Evolutionary conservation across 331 rosid species (phyloP), one percentile per base, ranked within the genome.

Genomic region (Arachis monticola): DNA sequence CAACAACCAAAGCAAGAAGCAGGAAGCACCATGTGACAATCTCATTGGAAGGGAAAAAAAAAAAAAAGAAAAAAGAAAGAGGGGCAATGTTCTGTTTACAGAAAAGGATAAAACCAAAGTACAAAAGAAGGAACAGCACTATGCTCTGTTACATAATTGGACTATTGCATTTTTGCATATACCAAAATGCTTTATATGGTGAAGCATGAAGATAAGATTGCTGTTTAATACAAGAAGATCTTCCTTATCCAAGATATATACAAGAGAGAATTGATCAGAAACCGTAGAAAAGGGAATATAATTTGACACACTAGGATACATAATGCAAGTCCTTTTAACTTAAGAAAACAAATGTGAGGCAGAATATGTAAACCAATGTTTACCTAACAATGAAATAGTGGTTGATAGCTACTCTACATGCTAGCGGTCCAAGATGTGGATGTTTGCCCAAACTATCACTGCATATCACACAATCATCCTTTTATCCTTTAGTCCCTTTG

Each of bases 381-480:
- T 76, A 61, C 77, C 64, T 73, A 70, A 73, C 80, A 73, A 62
- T 70, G 60, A 64, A 48, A 57, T 61, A 68, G 46, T 53, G 13
- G 65, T 55, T 56, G 74, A 68, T 60, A 67, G 80, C 17, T 73
- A 60, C 75, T 74, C 30, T 32, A 41, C 46, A 14, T 42, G 44
- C 62, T 71, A 46, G 79, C 67, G 67, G 83, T 69, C 81, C 81
- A 70, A 22, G 17, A 70, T 70, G 71, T 22, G 64, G 60, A 69
- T 67, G 67, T 63, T 68, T 64, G 72, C 78, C 85, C 64, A 80
- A 69, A 69, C 73, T 63, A 30, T 71, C 82, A 72, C 77, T 72
- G 60, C 76, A 68, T 58, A 41, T 56, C 11, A 11, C 66, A 66
- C 30, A 46, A 47, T 61, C 3, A 72, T 12, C 55, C 59, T 45